Evolutionary conservation across 441 rosid species (phyloP), one percentile per base, ranked within the genome.

Genomic region (Arabidopsis lyrata): DNA sequence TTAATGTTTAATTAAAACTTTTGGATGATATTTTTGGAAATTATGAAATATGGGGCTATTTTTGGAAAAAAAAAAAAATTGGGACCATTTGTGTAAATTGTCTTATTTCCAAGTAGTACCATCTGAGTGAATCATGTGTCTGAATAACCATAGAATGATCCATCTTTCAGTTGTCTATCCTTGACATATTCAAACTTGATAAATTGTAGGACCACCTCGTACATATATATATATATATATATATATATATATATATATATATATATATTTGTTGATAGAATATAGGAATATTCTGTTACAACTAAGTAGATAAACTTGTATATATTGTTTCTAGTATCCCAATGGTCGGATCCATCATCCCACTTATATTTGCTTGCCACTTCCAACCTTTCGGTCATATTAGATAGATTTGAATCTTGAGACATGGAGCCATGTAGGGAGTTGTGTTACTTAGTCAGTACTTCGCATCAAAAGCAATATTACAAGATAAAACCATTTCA

Each of bases 321-420:
- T n/a, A n/a, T n/a, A n/a, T n/a, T n/a, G n/a, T n/a, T n/a, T n/a
- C n/a, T n/a, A n/a, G n/a, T n/a, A n/a, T n/a, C n/a, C n/a, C n/a
- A n/a, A n/a, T n/a, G n/a, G 5, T 67, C 48, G 0, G 60, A 35
- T 49, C 67, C 67, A 41, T 74, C 78, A 65, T 74, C 73, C 78
- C 78, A 74, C 6, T 18, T 3, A 45, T n/a, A 45, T n/a, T n/a
- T 1, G 20, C 49, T 6, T 45, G 18, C 1, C 49, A 0, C 8
- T 45, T 45, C 49, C 49, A 45, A n/a, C 49, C 8, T 45, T n/a
- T 45, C 10, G 49, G 49, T n/a, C 49, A 15, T 45, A 6, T 15
- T 4, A 20, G 20, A 45, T 45, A 6, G 49, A 15, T 39, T 39
- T 39, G 44, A 10, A 39, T 39, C n/a, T 39, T 39, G 44, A 39